Evolutionary conservation across 495 filamentous ascomycete genomes (phyloP).

Genomic region (Parmelia sp.): DNA sequence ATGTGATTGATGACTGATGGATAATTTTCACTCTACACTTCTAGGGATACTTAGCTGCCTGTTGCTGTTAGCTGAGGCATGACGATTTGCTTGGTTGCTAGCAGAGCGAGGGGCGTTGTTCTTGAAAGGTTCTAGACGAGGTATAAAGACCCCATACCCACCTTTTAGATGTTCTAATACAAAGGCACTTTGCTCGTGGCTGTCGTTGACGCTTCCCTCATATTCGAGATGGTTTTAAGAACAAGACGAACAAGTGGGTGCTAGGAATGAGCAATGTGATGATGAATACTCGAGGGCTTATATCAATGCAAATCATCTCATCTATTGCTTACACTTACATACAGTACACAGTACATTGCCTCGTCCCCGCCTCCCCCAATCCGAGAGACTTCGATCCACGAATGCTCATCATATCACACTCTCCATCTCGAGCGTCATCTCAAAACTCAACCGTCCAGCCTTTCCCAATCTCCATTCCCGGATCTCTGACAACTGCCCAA

Average conservation of each 20-base stretch:
- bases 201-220: neutral
- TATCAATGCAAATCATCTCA: neutral
- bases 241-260: neutral
- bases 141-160: neutral
- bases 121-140: neutral
- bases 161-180: neutral
- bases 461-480: slow-evolving; percentile 66
- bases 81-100: slow-evolving; percentile 3
- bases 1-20: slow-evolving; percentile 15
- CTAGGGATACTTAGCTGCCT: neutral
- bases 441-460: slow-evolving; percentile 76
- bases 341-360: neutral
- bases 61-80: slow-evolving; percentile 3
- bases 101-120: neutral
- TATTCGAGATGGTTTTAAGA: neutral
- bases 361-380: neutral
- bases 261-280: neutral
- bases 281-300: neutral
- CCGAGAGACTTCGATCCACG: neutral
- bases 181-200: neutral
- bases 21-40: neutral
- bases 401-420: neutral
- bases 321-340: neutral
- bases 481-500: slow-evolving; percentile 76
- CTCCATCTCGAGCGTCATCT: neutral